A percentile compares a stretch with the other conserved stretches of the same genome.
Conservation (phyloP, 164 flowering plant species). For the Taxillus chinensis region DNA sequence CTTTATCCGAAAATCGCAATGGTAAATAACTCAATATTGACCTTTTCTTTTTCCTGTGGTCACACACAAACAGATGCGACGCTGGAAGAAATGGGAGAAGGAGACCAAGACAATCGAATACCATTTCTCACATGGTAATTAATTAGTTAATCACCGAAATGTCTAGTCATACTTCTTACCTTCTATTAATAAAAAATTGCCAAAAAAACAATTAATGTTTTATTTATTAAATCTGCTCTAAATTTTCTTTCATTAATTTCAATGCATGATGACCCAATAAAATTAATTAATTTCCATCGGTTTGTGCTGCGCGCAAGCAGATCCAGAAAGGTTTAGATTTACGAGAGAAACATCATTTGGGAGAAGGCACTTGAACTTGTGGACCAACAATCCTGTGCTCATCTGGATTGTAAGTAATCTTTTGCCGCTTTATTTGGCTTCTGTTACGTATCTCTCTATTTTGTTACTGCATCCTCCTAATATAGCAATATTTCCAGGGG, state of each 20-base stretch:
- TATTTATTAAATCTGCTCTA: too few species aligned
- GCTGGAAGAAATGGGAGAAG: conserved; percentile 70
- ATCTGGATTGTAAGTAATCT: conserved; percentile 57
- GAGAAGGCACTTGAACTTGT: conserved; percentile 56
- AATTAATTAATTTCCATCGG: too few species aligned
- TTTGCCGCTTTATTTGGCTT: background rate
- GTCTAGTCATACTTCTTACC: too few species aligned
- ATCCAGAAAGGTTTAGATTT: conserved; percentile 74
- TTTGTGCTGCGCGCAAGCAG: conserved; percentile 16
- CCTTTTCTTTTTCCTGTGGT: background rate
- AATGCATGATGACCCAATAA: too few species aligned
- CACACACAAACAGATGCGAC: conserved; percentile 40
- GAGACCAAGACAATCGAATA: conserved; percentile 63
- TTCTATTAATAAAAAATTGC: too few species aligned
- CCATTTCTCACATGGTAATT: conserved; percentile 51
- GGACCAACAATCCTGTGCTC: conserved; percentile 50
- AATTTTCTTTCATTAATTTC: too few species aligned
- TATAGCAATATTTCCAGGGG: too few species aligned
- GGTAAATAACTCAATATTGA: background rate
- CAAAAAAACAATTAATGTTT: too few species aligned
- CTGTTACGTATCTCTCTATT: too few species aligned
- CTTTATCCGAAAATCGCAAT: background rate
- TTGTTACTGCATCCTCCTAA: too few species aligned
- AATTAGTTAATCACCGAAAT: background rate
- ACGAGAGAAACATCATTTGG: conserved; percentile 71